Evolutionary conservation across 768 basidiomycete species (phyloP), one percentile per base, ranked within the genome.

Genomic region (Lentinula aciculospora): DNA sequence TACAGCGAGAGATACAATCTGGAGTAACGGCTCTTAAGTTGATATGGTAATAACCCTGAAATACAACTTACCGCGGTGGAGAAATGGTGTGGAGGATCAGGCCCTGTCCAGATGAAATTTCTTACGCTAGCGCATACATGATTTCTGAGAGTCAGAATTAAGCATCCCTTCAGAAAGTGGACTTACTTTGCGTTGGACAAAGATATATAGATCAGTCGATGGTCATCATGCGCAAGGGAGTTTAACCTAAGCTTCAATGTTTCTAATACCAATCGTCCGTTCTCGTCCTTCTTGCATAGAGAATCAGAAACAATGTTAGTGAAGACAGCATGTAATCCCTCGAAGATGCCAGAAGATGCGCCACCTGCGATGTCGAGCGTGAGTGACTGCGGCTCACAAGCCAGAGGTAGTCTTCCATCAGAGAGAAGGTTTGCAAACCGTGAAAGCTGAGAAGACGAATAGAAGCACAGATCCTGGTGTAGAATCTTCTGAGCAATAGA

Each of bases 51-150:
- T 39, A 15, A 40, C 10, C 9, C 10, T 2, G 32, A 58, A 44
- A 28, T 31, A 31, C 28, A 28, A 73, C 80, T 62, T 63, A 84
- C 84, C 29, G 83, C 81, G n/a, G 72, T 81, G 1, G 83, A 83
- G 62, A 84, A 81, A 61, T 85, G 80, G 58, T 85, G 82, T 12
- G 76, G 78, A 25, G 83, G 82, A 62, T 83, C 82, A 3, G 81
- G 82, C 3, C 82, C 80, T n/a, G 71, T 78, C 85, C 85, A 85
- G 21, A 68, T 68, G 62, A 84, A 84, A 21, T 61, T 65, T 45
- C 67, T 69, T 32, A 81, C 82, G 53, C 81, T 81, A 27, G 7
- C 28, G 28, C 6, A 5, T 13, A 42, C 23, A 36, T 19, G 12
- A 44, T 27, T 13, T 61, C 13, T 12, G 28, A 8, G n/a, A 19